Conservation (phyloP, 768 basidiomycete species). For the Leccinellum albellum region DNA sequence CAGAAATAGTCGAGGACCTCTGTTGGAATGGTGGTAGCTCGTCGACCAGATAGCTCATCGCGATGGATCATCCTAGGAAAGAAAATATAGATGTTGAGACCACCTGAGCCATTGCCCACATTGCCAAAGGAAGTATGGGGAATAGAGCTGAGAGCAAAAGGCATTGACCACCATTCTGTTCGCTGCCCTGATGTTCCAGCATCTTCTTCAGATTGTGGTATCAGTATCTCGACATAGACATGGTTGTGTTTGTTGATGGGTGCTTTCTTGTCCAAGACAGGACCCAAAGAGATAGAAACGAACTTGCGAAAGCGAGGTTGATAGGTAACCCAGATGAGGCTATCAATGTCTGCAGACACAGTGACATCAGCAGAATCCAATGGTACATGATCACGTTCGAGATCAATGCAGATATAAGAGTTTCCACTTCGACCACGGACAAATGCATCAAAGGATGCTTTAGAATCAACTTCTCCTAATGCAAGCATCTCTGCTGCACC, state of each 20-base stretch:
- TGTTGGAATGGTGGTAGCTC: slow-evolving; percentile 3
- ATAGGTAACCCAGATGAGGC: slow-evolving; percentile 16
- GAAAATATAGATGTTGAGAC: slow-evolving; percentile 1
- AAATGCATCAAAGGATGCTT: neutral
- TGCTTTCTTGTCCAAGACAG: neutral
- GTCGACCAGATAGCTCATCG: neutral
- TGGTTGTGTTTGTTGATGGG: slow-evolving; percentile 18
- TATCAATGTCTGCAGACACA: slow-evolving; percentile 11
- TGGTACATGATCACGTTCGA: neutral
- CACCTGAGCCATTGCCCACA: neutral
- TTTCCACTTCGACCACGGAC: neutral
- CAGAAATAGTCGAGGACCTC: slow-evolving; percentile 9
- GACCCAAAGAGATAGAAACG: neutral
- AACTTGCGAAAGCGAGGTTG: neutral
- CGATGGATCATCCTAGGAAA: slow-evolving; percentile 15
- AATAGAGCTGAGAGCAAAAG: neutral
- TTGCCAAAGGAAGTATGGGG: slow-evolving; percentile 2
- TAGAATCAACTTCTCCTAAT: neutral
- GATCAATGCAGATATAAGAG: slow-evolving; percentile 5
- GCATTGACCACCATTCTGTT: slow-evolving; percentile 11
- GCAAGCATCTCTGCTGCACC: slow-evolving; percentile 3
- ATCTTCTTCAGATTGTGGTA: slow-evolving; percentile 13
- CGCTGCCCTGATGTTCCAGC: neutral
- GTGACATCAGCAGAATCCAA: neutral
- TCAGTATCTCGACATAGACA: slow-evolving; percentile 10